Percentiles rank a stretch among this genome's conserved stretches.
phyloP scores from a whole-genome alignment of 2,329 filamentous ascomycete species.

The Lachnellula subtilissima region DNA sequence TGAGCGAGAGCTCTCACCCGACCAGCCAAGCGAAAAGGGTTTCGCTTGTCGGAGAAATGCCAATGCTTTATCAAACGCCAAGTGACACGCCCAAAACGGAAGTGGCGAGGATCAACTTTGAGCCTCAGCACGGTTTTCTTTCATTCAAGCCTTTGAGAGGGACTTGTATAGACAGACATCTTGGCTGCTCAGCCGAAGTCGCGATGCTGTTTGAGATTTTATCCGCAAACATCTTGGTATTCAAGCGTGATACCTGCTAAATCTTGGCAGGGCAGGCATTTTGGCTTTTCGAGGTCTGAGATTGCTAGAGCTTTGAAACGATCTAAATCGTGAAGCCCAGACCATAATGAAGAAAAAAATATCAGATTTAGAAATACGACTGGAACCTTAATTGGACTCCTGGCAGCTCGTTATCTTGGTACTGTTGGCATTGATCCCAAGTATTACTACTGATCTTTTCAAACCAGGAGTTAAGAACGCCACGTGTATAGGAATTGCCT shows the following conservation, averaged over 20 bases:
- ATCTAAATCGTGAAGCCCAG: not conserved
- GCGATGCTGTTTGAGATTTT: slow-evolving; percentile 16
- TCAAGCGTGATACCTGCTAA: slow-evolving; percentile 19
- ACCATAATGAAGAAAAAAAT: not conserved
- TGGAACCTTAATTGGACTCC: no score
- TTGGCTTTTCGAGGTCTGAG: slow-evolving; percentile 2
- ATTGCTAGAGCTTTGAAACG: not conserved
- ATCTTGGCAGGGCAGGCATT: slow-evolving; percentile 6
- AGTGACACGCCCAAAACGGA: slow-evolving; percentile 19
- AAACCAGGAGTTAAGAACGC: no score
- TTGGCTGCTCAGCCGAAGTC: slow-evolving; percentile 22
- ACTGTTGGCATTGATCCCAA: no score
- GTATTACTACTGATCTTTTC: no score
- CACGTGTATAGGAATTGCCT: no score
- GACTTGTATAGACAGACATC: slow-evolving; percentile 7
- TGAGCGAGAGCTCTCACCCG: not conserved
- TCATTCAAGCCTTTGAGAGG: slow-evolving; percentile 9
- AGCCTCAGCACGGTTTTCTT: slow-evolving; percentile 16
- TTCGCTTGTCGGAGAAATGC: slow-evolving; percentile 18
- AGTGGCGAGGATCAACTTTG: slow-evolving; percentile 6
- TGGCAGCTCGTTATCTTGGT: no score
- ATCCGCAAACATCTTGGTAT: slow-evolving; percentile 12
- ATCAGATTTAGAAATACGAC: no score
- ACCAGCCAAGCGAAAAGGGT: not conserved
- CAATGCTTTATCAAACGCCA: slow-evolving; percentile 26